Base-by-base conservation (phyloP, 495 filamentous ascomycete species). In the Amniculicola lignicola region DNA sequence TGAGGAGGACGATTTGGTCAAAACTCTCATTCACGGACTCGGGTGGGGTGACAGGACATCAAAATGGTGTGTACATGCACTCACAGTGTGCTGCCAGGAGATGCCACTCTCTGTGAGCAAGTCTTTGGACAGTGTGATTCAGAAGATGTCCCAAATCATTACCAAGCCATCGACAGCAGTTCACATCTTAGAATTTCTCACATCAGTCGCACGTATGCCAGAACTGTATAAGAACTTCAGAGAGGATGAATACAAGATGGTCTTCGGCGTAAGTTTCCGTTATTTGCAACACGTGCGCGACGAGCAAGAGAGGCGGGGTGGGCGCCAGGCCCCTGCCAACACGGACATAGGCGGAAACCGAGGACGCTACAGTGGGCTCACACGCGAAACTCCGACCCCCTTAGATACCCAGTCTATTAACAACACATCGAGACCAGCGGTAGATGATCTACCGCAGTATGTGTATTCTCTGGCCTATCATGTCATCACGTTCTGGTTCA, bases 401-500 rank as follows among this genome's bases (percentile, higher is more conserved):
- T 52, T 61, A 38, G 53, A 68, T 33, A 45, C 36, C 35, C 28
- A 28, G 7, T 52, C 37, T 10, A 36, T 39, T 18, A 35, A 16
- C 14, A 56, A 43, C 18, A 25, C 18, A 1, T 40, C 23, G 21
- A n/a, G n/a, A n/a, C 29, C 57, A 7, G 24, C 59, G 24, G 38
- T 74, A 4, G 79, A 83, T 41, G 87, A 88, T 63, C 76, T 92
- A 7, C 88, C 88, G 1, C 88, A 90, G 67, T 99, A 99, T 67
- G 88, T 97, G 24, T 90, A 90, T 66, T 85, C 88, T 0, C 74
- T 96, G 21, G 91, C 93, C 4, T 95, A 95, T 67, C 90, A 97
- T 69, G 90, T 95, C 61, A 89, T 97, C 61, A 88, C 88, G 2
- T 95, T 95, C 63, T 99, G 94, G 94, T 97, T 95, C 68, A 74